Evolutionary conservation across 1,284 basidiomycete genomes (phyloP).

Genomic region (Pterulicium gracile): DNA sequence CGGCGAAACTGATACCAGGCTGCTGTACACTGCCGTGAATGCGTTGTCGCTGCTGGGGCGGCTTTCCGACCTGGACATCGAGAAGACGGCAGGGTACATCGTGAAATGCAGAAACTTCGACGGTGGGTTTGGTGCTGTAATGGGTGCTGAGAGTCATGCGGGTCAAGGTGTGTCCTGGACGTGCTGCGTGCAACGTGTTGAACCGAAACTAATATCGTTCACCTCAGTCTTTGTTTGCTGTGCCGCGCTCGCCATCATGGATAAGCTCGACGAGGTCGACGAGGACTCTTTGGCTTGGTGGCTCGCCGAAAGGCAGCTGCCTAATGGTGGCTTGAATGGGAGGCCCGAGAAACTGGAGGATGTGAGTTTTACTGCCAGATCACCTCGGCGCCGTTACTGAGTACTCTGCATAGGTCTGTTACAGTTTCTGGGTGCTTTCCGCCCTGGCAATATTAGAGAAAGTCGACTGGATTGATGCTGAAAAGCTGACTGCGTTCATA

Average conservation of each 20-base stretch:
- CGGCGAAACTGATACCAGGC: slow-evolving; percentile 90
- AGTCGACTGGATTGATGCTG: slow-evolving; percentile 82
- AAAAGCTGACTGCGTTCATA: slow-evolving; percentile 78
- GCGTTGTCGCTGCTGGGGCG: slow-evolving; percentile 75
- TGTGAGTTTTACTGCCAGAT: slow-evolving; percentile 33
- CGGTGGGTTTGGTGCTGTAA: slow-evolving; percentile 80
- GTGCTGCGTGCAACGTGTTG: not conserved
- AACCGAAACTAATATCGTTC: not conserved
- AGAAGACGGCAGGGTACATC: slow-evolving; percentile 68
- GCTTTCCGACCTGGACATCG: slow-evolving; percentile 50
- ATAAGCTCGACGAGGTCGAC: slow-evolving; percentile 72
- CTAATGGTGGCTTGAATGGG: slow-evolving; percentile 91
- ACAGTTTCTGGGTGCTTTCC: slow-evolving; percentile 96
- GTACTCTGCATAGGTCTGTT: slow-evolving; percentile 66
- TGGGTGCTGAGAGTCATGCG: slow-evolving; percentile 89
- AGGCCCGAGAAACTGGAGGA: slow-evolving; percentile 97
- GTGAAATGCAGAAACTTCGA: slow-evolving; percentile 84
- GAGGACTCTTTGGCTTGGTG: slow-evolving; percentile 76
- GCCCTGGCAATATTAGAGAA: slow-evolving; percentile 79
- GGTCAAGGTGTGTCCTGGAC: slow-evolving; percentile 59
- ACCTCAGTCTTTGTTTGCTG: slow-evolving; percentile 80
- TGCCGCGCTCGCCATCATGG: slow-evolving; percentile 80
- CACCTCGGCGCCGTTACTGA: slow-evolving; percentile 3
- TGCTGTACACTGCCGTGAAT: slow-evolving; percentile 79
- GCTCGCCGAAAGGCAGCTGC: slow-evolving; percentile 88